These are phyloP conservation scores for Xylogone sp. DNA, from an alignment of 2,329 filamentous ascomycete genomes.

Conservation along the genomic window DNA sequence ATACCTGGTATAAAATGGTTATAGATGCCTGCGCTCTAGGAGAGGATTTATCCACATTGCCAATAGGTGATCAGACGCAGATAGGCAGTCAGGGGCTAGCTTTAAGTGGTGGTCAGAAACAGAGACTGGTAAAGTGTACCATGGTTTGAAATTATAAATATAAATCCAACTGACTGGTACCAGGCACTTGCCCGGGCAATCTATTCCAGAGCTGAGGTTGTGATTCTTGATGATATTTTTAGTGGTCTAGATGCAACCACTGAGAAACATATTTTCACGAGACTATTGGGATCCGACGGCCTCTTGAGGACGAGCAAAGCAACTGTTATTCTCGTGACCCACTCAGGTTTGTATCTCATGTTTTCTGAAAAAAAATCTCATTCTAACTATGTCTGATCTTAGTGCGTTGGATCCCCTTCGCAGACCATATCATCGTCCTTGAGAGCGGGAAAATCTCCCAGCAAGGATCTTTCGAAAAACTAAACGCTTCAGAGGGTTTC, in stretches of 20 bases:
- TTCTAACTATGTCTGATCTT: no score
- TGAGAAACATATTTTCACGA: conserved; percentile 7
- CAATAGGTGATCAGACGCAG: conserved; percentile 15
- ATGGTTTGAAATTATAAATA: no score
- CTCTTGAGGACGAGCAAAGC: conserved; percentile 18
- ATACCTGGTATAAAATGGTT: conserved; percentile 20
- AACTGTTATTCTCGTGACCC: conserved; percentile 32
- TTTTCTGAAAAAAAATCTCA: no score
- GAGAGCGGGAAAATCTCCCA: no score
- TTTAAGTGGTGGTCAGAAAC: conserved; percentile 12
- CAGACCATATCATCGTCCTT: no score
- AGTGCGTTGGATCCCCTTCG: no score
- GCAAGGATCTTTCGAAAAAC: no score
- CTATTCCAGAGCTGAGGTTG: conserved; percentile 8
- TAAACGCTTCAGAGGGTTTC: no score
- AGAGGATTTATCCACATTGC: conserved; percentile 15
- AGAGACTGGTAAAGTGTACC: not conserved
- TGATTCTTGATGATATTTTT: conserved; percentile 18
- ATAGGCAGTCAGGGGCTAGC: conserved; percentile 15
- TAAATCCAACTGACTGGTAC: no score
- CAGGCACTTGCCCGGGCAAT: conserved; percentile 17
- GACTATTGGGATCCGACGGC: conserved; percentile 6
- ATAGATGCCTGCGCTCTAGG: conserved; percentile 17
- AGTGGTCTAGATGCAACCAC: conserved; percentile 16
- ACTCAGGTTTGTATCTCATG: conserved; percentile 3